Conservation (phyloP, 352 stramenopile genomes). For the Phytophthora kernoviae region DNA sequence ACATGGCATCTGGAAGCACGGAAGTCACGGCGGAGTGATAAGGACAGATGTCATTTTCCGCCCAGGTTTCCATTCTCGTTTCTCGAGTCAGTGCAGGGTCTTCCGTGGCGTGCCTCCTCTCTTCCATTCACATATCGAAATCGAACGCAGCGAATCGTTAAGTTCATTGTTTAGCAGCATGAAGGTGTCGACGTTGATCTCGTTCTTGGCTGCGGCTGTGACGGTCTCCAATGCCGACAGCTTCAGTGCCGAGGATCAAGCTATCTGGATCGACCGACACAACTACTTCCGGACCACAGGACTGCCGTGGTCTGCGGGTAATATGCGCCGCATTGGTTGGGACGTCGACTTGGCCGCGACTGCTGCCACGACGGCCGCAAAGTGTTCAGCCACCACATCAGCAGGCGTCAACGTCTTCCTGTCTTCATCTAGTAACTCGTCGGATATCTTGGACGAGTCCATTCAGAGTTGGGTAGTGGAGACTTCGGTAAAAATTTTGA, state of each 20-base stretch:
- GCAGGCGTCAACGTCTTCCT: constrained; percentile 55
- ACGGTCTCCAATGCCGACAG: constrained; percentile 13
- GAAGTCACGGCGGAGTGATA: constrained; percentile 1
- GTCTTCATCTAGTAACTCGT: constrained; percentile 32
- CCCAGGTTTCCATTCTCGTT: constrained; percentile 14
- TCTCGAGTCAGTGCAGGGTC: constrained; percentile 15
- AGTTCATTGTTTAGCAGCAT: constrained; percentile 6
- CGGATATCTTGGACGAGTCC: constrained; percentile 53
- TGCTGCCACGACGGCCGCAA: constrained; percentile 41
- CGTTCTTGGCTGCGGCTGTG: constrained; percentile 11
- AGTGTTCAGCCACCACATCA: constrained; percentile 40
- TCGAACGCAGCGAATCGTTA: not conserved
- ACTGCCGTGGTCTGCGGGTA: constrained; percentile 59
- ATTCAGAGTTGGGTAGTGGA: constrained; percentile 67
- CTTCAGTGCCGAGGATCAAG: constrained; percentile 47
- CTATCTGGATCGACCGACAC: constrained; percentile 74
- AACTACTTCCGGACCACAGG: constrained; percentile 84
- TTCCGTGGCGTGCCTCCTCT: constrained; percentile 11
- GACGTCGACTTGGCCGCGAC: constrained; percentile 45
- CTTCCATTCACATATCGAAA: constrained; percentile 15
- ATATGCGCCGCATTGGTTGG: constrained; percentile 78
- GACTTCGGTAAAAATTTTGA: constrained; percentile 51
- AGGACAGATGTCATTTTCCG: constrained; percentile 8
- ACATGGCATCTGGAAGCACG: constrained; percentile 4
- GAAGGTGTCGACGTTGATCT: constrained; percentile 16